phyloP scores from a whole-genome alignment of 2,329 filamentous ascomycete species.

The Beauveria sp. region DNA sequence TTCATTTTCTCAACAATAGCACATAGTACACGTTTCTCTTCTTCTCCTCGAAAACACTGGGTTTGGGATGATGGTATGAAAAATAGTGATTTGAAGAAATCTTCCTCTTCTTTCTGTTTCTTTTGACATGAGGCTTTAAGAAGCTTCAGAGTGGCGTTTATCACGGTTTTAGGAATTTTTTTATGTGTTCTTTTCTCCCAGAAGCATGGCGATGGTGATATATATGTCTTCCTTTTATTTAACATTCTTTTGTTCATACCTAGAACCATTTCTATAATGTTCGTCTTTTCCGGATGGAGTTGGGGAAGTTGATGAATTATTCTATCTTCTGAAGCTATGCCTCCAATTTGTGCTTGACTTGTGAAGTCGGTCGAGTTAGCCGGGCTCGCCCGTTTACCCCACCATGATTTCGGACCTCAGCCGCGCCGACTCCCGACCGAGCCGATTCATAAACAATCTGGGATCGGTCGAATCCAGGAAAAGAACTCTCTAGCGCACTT shows the following conservation, averaged over 20 bases:
- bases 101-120: not conserved
- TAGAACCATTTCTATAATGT: conserved; percentile 6
- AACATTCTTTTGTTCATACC: conserved; percentile 13
- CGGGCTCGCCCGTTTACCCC: not conserved
- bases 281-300: conserved; percentile 1
- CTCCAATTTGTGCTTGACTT: not conserved
- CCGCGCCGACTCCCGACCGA: not conserved
- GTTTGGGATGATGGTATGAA: conserved; percentile 2
- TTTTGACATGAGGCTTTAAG: not conserved
- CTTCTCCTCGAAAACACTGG: not conserved
- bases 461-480: not conserved
- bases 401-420: not conserved
- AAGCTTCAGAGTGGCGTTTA: conserved; percentile 15
- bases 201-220: conserved; percentile 10
- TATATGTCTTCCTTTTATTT: conserved; percentile 4
- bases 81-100: conserved; percentile 5
- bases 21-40: not conserved
- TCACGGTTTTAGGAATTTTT: conserved; percentile 24
- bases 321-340: too few species aligned
- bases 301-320: not conserved
- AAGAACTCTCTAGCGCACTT: not conserved
- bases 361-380: not conserved
- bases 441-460: not conserved
- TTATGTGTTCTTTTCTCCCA: conserved; percentile 15
- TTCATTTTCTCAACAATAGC: not conserved